Conservation (phyloP, 371 early-diverging fungal genomes). For the Lichtheimia ornata region DNA sequence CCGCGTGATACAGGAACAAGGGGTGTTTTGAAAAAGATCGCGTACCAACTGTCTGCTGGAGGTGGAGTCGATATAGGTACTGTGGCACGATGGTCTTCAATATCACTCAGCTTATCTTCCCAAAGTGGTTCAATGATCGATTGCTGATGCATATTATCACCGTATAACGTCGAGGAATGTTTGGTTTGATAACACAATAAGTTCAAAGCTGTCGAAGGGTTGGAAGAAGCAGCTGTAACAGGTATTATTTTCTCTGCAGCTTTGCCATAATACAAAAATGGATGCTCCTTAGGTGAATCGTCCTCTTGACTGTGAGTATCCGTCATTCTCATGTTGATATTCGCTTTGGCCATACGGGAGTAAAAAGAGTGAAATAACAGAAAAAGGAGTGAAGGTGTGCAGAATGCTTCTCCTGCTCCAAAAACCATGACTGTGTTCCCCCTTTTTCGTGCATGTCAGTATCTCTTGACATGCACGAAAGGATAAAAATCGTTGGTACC, state of each 20-base stretch:
- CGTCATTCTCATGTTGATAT: neutral
- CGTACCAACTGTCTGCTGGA: constrained; percentile 1
- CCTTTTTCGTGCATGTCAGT: no score
- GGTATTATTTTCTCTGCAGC: neutral
- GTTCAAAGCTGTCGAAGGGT: constrained; percentile 1
- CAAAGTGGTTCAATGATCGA: neutral
- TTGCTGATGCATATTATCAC: neutral
- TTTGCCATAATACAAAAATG: constrained; percentile 15
- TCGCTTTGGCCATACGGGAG: neutral
- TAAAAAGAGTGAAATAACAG: neutral
- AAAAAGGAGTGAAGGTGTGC: neutral
- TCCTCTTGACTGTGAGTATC: neutral
- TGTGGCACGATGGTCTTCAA: neutral
- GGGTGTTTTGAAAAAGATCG: constrained; percentile 2
- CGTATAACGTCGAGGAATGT: neutral
- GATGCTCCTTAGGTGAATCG: neutral
- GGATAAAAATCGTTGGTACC: no score
- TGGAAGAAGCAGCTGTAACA: neutral
- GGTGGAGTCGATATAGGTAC: neutral
- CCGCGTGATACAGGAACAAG: constrained; percentile 7
- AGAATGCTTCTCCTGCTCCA: no score
- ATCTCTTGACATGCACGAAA: no score
- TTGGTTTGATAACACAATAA: constrained; percentile 7
- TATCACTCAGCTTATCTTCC: neutral
- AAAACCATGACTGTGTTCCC: no score